Conservation (phyloP, 345 rosid species). For the Salix suchowensis region DNA sequence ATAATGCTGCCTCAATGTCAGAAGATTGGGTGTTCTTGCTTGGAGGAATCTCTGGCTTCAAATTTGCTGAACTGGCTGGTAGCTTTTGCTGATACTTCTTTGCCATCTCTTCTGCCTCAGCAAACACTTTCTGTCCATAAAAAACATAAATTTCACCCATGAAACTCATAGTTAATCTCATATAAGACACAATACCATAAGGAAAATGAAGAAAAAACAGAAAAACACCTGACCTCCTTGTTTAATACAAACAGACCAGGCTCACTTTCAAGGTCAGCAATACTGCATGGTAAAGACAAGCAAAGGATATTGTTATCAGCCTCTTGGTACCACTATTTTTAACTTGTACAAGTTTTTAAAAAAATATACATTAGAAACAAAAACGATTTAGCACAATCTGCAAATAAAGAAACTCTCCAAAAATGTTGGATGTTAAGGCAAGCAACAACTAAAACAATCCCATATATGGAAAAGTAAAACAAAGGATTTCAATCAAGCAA, state of each 20-base stretch:
- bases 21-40: constrained; percentile 31
- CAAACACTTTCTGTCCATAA: constrained; percentile 55
- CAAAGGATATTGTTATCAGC: constrained; percentile 1
- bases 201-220: neutral
- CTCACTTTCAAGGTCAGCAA: constrained; percentile 82
- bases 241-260: constrained; percentile 69
- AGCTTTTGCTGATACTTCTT: constrained; percentile 63
- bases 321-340: neutral
- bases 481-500: neutral
- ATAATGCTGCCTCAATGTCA: constrained; percentile 47
- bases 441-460: neutral
- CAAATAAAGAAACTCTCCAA: too few relatives aligned
- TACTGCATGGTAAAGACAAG: constrained; percentile 40
- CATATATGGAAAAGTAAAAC: neutral
- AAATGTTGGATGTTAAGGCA: neutral
- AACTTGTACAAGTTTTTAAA: neutral
- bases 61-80: constrained; percentile 21
- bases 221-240: constrained; percentile 57
- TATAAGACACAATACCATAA: neutral
- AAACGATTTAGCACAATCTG: neutral
- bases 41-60: constrained; percentile 29
- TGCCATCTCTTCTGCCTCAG: constrained; percentile 88
- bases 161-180: neutral
- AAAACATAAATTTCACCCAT: neutral
- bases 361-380: too few relatives aligned